These are phyloP conservation scores for Cadophora luteo-olivacea DNA, from an alignment of 2,329 filamentous ascomycete species.

Conservation along the genomic window DNA sequence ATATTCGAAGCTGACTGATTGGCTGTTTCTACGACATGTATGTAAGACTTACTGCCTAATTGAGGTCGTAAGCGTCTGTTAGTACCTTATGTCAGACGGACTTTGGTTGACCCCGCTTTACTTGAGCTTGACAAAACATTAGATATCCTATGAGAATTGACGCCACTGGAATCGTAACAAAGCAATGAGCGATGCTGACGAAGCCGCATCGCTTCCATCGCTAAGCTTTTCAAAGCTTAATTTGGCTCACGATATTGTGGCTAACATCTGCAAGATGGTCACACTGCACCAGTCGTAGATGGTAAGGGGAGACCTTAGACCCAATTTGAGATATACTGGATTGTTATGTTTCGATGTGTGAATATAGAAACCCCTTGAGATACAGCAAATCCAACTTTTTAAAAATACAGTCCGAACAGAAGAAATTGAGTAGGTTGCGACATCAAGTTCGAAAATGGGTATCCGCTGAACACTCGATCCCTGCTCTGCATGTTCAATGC, in stretches of 20 bases:
- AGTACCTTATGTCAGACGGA: not conserved
- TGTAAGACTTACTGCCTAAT: not conserved
- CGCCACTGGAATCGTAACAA: not conserved
- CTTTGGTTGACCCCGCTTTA: not conserved
- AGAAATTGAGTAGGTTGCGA: not conserved
- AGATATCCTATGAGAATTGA: not conserved
- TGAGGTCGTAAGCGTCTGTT: not conserved
- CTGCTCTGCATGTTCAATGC: not conserved
- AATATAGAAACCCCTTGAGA: too few relatives aligned
- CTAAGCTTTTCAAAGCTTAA: too few relatives aligned
- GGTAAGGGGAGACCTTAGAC: too few relatives aligned
- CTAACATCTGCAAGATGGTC: too few relatives aligned
- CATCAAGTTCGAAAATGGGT: not conserved
- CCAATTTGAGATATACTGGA: too few relatives aligned
- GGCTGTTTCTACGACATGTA: not conserved
- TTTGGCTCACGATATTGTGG: too few relatives aligned
- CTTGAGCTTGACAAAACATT: not conserved
- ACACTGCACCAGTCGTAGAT: too few relatives aligned
- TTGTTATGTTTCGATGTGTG: too few relatives aligned
- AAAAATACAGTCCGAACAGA: not conserved
- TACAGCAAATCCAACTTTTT: not conserved
- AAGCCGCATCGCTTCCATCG: too few relatives aligned
- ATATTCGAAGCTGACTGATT: not conserved
- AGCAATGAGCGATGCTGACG: not conserved
- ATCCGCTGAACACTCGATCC: conserved; percentile 2